phyloP scores from a whole-genome alignment of 2,329 filamentous ascomycete species.

The Penicillium sp. region DNA sequence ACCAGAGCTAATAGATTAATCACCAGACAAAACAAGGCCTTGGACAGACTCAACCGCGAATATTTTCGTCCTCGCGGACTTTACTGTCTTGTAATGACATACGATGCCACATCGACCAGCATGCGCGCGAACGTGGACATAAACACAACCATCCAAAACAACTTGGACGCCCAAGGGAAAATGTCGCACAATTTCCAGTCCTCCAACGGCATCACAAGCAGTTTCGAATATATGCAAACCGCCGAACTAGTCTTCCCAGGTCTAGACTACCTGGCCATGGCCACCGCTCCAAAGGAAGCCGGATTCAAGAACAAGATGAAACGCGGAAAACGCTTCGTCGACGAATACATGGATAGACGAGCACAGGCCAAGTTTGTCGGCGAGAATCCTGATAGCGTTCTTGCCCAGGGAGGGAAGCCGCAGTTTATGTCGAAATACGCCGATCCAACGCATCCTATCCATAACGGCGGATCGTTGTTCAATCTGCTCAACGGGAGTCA shows the following conservation, averaged over 20 bases:
- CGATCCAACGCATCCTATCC: conserved; percentile 11
- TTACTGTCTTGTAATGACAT: conserved; percentile 54
- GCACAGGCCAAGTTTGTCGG: conserved; percentile 11
- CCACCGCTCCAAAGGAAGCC: conserved; percentile 14
- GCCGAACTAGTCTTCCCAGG: conserved; percentile 50
- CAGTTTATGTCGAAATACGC: conserved; percentile 7
- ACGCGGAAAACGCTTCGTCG: conserved; percentile 5
- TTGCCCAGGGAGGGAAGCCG: conserved; percentile 5
- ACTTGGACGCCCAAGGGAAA: neutral
- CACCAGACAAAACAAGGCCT: conserved; percentile 47
- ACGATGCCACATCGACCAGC: conserved; percentile 15
- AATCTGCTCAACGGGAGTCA: neutral
- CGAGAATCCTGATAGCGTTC: conserved; percentile 6
- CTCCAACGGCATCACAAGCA: conserved; percentile 34
- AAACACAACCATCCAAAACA: neutral
- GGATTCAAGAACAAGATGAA: conserved; percentile 5
- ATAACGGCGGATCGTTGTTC: conserved; percentile 4
- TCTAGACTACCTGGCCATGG: conserved; percentile 28
- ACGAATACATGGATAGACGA: conserved; percentile 11
- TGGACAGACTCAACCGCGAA: conserved; percentile 54
- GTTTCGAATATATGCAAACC: conserved; percentile 38
- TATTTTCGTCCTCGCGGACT: conserved; percentile 57
- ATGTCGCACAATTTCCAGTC: conserved; percentile 24
- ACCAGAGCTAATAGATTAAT: neutral
- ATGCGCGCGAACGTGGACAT: neutral